Conservation (phyloP, 2,329 filamentous ascomycete genomes). For the Lachnellula willkommii region DNA sequence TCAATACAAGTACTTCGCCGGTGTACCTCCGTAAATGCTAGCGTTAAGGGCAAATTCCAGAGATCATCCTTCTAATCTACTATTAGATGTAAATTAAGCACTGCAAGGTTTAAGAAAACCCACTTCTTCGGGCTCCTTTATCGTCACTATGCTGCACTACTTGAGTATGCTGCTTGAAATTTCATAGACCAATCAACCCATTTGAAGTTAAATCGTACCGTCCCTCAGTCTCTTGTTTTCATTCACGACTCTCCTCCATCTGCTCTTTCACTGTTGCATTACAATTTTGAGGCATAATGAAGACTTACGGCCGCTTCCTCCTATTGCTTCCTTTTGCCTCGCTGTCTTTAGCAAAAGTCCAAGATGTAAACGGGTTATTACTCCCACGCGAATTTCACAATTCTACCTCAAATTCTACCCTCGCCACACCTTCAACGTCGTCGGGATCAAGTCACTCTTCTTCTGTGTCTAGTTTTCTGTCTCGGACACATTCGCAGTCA, state of each 20-base stretch:
- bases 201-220: neutral
- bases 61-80: no score
- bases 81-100: no score
- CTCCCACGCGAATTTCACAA: neutral
- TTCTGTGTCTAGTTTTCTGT: slow-evolving; percentile 2
- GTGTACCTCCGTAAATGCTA: no score
- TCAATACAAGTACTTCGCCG: no score
- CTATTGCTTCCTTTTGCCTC: neutral
- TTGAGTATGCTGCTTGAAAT: no score
- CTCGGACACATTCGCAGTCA: neutral
- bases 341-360: neutral
- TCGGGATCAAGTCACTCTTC: neutral
- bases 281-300: neutral
- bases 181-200: no score
- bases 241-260: neutral
- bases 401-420: neutral
- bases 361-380: neutral
- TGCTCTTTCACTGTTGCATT: neutral
- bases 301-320: neutral
- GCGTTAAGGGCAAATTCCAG: no score
- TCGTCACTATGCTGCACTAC: no score
- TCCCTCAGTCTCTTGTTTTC: neutral
- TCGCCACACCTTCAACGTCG: neutral
- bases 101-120: no score
- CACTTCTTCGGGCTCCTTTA: no score